Conservation (phyloP, 805 yeast genomes). For the Candida piceae region DNA sequence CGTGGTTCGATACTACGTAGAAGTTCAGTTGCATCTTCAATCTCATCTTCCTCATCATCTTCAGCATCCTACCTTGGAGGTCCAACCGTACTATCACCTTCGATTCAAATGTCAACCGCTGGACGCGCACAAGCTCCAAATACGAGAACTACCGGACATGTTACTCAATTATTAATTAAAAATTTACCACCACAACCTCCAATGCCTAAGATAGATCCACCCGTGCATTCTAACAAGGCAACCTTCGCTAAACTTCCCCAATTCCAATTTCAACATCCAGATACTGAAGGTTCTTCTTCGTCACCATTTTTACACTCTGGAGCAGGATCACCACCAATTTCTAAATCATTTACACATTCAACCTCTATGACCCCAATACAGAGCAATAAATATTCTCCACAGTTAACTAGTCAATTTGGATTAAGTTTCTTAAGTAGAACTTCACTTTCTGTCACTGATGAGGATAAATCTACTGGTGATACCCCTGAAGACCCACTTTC, state of each 20-base stretch:
- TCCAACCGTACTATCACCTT: neutral
- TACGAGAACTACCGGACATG: neutral
- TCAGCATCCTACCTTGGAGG: neutral
- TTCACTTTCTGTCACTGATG: conserved; percentile 33
- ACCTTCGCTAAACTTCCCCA: conserved; percentile 1
- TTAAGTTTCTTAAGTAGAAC: conserved; percentile 40
- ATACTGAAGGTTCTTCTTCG: neutral
- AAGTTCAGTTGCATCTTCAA: conserved; percentile 13
- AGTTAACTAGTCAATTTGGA: neutral
- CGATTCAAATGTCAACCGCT: neutral
- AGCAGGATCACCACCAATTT: neutral
- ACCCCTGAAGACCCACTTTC: neutral
- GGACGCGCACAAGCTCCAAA: neutral
- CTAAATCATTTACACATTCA: neutral
- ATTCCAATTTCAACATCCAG: neutral
- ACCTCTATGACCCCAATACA: conserved; percentile 3
- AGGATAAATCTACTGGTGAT: neutral
- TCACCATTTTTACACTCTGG: neutral
- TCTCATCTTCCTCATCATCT: conserved; percentile 17
- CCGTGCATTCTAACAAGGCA: too few species aligned
- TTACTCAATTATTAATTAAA: conserved; percentile 7
- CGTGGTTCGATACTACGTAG: conserved; percentile 17
- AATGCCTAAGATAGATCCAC: conserved; percentile 41
- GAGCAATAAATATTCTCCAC: conserved; percentile 1
- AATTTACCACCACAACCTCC: conserved; percentile 52